Conservation (phyloP, 1,139 yeast species). For the Nakaseomyces uthaithaninus region DNA sequence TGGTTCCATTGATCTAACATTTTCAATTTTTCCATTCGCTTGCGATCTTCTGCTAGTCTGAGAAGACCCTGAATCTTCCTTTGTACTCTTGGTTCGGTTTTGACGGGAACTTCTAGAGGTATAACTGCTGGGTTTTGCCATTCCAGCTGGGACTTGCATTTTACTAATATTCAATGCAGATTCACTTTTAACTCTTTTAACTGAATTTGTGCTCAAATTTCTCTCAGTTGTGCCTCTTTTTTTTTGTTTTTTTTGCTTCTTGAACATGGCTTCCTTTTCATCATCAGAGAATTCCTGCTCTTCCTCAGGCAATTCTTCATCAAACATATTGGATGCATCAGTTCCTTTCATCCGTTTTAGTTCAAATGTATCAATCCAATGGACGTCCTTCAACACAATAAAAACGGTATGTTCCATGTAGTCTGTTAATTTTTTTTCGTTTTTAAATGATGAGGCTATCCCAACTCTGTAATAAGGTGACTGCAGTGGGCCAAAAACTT, state of each 20-base stretch:
- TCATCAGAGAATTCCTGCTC: slow-evolving; percentile 96
- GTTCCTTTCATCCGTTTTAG: slow-evolving; percentile 70
- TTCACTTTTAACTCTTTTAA: slow-evolving; percentile 12
- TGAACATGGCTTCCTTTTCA: slow-evolving; percentile 53
- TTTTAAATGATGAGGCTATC: slow-evolving; percentile 39
- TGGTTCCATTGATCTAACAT: neutral
- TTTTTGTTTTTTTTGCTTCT: slow-evolving; percentile 46
- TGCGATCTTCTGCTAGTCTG: neutral
- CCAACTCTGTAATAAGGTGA: slow-evolving; percentile 76
- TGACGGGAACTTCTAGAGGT: slow-evolving; percentile 21
- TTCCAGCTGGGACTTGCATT: slow-evolving; percentile 13
- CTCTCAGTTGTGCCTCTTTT: slow-evolving; percentile 36
- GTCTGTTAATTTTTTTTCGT: slow-evolving; percentile 39
- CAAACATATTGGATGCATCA: slow-evolving; percentile 91
- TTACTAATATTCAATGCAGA: neutral
- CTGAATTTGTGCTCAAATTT: slow-evolving; percentile 9
- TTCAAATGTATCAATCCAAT: slow-evolving; percentile 67
- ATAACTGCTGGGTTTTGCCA: slow-evolving; percentile 15
- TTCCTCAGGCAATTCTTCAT: slow-evolving; percentile 85
- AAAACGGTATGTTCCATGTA: slow-evolving; percentile 52
- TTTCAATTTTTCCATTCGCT: neutral
- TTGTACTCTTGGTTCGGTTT: neutral
- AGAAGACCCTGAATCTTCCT: neutral
- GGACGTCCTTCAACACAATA: slow-evolving; percentile 75
- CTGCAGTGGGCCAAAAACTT: slow-evolving; percentile 83